A percentile compares a stretch with the other conserved stretches of the same genome.
Conservation (phyloP, 2,329 filamentous ascomycete species). For the Fusarium chuoi region DNA sequence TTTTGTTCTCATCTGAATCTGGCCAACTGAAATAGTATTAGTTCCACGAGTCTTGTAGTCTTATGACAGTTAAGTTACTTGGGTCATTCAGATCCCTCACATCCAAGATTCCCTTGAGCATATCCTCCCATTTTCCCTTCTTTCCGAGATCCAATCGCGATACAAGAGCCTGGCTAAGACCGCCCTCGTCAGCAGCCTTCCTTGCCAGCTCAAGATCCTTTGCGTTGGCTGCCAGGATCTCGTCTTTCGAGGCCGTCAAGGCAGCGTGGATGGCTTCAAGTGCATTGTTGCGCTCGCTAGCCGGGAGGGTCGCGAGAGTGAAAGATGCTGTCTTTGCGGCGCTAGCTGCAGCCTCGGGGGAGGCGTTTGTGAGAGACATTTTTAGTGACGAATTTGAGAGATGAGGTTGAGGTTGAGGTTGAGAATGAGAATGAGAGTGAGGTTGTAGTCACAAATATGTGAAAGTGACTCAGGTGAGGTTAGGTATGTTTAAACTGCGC, state of each 20-base stretch:
- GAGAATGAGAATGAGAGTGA: neutral
- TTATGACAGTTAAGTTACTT: constrained; percentile 58
- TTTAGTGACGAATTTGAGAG: neutral
- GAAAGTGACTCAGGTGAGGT: constrained; percentile 27
- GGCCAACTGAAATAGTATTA: constrained; percentile 70
- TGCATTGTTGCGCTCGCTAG: constrained; percentile 82
- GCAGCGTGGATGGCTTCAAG: constrained; percentile 84
- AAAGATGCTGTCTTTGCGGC: constrained; percentile 85
- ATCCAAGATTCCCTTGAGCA: constrained; percentile 94
- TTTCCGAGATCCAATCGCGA: constrained; percentile 88
- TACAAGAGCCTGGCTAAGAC: constrained; percentile 82
- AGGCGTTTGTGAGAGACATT: constrained; percentile 92
- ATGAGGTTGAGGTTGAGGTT: too few species aligned
- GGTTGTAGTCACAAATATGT: neutral
- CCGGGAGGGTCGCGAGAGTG: constrained; percentile 81
- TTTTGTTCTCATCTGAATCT: constrained; percentile 82
- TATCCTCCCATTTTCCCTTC: constrained; percentile 95
- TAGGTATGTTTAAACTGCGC: constrained; percentile 4
- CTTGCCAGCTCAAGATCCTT: constrained; percentile 81
- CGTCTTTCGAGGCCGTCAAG: constrained; percentile 74
- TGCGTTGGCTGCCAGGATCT: constrained; percentile 88
- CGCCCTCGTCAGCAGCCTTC: constrained; percentile 77
- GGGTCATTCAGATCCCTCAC: constrained; percentile 88
- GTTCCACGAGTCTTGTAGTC: neutral
- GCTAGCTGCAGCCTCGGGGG: constrained; percentile 79